Conservation (phyloP, 805 yeast species). For the Lipomyces spencermartinsiae region DNA sequence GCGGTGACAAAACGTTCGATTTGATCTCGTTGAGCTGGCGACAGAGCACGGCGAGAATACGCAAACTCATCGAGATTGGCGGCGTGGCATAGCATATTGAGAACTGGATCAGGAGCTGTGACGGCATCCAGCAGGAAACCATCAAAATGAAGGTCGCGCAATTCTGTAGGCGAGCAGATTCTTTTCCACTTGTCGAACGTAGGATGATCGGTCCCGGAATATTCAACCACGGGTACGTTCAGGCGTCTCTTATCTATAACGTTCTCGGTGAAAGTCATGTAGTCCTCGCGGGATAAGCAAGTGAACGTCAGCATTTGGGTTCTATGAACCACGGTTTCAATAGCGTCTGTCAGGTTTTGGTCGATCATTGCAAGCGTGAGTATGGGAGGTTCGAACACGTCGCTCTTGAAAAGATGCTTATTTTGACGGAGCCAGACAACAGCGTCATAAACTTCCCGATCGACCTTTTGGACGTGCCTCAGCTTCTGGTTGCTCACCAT, state of each 20-base stretch:
- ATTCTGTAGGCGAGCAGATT: slow-evolving; percentile 44
- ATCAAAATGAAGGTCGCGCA: slow-evolving; percentile 70
- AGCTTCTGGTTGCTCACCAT: slow-evolving; percentile 16
- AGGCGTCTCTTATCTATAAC: slow-evolving; percentile 51
- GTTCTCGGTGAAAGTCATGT: slow-evolving; percentile 51
- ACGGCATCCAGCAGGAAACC: slow-evolving; percentile 77
- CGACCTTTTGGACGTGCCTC: slow-evolving; percentile 31
- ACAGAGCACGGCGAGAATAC: slow-evolving; percentile 57
- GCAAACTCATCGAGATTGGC: slow-evolving; percentile 65
- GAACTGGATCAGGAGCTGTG: slow-evolving; percentile 72
- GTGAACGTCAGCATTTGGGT: slow-evolving; percentile 68
- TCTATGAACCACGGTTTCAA: slow-evolving; percentile 63
- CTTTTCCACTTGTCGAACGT: slow-evolving; percentile 37
- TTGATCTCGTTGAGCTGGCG: slow-evolving; percentile 48
- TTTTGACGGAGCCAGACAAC: slow-evolving; percentile 53
- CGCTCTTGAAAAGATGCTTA: slow-evolving; percentile 48
- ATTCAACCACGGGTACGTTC: slow-evolving; percentile 61
- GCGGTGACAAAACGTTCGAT: slow-evolving; percentile 48
- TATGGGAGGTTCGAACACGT: slow-evolving; percentile 76
- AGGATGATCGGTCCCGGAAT: slow-evolving; percentile 43
- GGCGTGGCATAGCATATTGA: slow-evolving; percentile 68
- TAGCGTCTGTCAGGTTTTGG: slow-evolving; percentile 56
- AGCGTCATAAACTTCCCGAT: slow-evolving; percentile 50
- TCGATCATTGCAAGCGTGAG: slow-evolving; percentile 64
- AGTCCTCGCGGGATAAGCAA: slow-evolving; percentile 60